Percentiles rank a stretch among this genome's conserved stretches.
phyloP scores from a whole-genome alignment of 2,329 filamentous ascomycete species.

The Ilyonectria destructans region DNA sequence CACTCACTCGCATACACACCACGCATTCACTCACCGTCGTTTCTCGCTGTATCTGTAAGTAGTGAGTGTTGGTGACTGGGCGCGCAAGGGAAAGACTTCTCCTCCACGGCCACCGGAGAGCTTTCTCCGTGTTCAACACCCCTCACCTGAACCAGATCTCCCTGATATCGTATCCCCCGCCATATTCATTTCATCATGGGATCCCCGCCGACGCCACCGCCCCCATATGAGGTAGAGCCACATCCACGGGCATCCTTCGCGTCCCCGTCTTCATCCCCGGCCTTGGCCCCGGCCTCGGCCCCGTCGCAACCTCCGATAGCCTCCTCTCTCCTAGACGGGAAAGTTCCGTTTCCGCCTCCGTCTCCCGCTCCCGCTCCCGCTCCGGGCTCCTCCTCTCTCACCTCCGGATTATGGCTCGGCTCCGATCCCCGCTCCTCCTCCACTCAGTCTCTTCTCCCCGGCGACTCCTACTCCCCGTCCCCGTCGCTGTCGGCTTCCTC shows the following conservation, averaged over 20 bases:
- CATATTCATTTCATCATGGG: slow-evolving; percentile 11
- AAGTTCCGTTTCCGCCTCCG: slow-evolving; percentile 10
- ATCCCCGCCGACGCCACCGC: slow-evolving; percentile 28
- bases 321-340: slow-evolving; percentile 4
- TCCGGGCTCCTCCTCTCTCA: slow-evolving; percentile 9
- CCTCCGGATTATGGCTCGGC: slow-evolving; percentile 36
- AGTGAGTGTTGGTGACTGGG: background rate
- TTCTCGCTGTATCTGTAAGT: background rate
- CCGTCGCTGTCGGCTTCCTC: slow-evolving; percentile 54
- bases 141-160: background rate
- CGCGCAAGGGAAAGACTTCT: no score
- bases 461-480: slow-evolving; percentile 25
- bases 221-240: slow-evolving; percentile 27
- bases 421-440: slow-evolving; percentile 67
- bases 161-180: background rate
- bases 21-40: slow-evolving; percentile 2
- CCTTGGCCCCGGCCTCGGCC: slow-evolving; percentile 8
- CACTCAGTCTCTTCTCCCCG: slow-evolving; percentile 60
- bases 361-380: slow-evolving; percentile 27
- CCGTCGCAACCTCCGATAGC: slow-evolving; percentile 28
- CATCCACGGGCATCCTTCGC: slow-evolving; percentile 13
- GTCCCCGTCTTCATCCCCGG: slow-evolving; percentile 3
- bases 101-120: background rate
- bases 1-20: slow-evolving; percentile 1
- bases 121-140: background rate